Evolutionary conservation across 192 early-diverging fungal species (phyloP).

Genomic region (Linnemannia zychae): DNA sequence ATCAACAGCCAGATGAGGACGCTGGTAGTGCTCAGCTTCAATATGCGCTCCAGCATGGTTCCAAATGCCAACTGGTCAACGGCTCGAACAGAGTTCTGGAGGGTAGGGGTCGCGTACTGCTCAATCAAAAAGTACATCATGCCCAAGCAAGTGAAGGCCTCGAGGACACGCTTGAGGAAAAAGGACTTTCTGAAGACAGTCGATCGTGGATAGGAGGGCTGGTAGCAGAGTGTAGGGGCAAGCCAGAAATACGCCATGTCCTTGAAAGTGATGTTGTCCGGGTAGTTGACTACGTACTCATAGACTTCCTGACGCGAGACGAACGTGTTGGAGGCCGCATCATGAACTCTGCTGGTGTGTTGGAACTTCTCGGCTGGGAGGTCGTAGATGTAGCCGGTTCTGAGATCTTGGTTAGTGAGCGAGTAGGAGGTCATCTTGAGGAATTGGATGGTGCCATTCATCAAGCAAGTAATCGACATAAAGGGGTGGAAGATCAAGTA

Average conservation of each 20-base stretch:
- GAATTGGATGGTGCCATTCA: constrained; percentile 77
- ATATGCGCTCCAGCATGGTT: constrained; percentile 81
- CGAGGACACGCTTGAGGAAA: constrained; percentile 82
- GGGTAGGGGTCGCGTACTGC: constrained; percentile 85
- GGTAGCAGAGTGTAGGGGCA: constrained; percentile 91
- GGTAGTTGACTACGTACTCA: constrained; percentile 73
- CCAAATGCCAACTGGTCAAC: constrained; percentile 77
- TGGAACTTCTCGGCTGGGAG: constrained; percentile 43
- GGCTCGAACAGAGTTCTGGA: constrained; percentile 80
- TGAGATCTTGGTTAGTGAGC: constrained; percentile 83
- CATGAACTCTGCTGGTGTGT: constrained; percentile 39
- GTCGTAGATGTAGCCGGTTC: constrained; percentile 68
- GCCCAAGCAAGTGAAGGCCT: constrained; percentile 72
- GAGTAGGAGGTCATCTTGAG: constrained; percentile 87
- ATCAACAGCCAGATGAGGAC: constrained; percentile 90
- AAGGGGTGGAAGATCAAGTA: constrained; percentile 77
- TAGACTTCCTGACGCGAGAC: constrained; percentile 37
- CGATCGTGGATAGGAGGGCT: constrained; percentile 85
- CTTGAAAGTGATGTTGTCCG: constrained; percentile 75
- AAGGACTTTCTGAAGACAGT: constrained; percentile 75
- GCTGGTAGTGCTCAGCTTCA: constrained; percentile 84
- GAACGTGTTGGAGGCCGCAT: constrained; percentile 8
- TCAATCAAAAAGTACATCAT: constrained; percentile 86
- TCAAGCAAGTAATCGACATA: constrained; percentile 71
- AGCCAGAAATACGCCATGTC: constrained; percentile 83